Conservation (phyloP, 2,329 filamentous ascomycete species). For the Verticillium albo-atrum region DNA sequence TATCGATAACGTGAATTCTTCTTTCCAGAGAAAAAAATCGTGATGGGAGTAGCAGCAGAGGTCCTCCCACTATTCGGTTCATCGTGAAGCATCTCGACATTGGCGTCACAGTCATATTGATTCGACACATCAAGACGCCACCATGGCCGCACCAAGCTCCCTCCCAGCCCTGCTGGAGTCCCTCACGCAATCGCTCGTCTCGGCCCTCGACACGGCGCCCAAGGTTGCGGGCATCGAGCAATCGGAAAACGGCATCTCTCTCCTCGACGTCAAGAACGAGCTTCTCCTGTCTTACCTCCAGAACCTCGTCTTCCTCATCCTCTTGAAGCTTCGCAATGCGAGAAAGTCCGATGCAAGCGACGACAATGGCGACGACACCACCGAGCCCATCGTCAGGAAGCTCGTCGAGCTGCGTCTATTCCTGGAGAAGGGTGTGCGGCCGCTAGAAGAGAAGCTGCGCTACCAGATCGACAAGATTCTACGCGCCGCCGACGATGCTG, state of each 20-base stretch:
- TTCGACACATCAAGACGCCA: neutral
- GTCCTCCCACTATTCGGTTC: neutral
- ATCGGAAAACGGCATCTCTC: conserved; percentile 83
- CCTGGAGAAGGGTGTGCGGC: conserved; percentile 86
- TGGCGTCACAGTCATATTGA: too few species aligned
- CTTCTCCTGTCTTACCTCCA: conserved; percentile 95
- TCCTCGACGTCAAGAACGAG: conserved; percentile 95
- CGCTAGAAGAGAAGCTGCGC: conserved; percentile 82
- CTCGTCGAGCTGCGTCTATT: conserved; percentile 90
- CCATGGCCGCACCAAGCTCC: conserved; percentile 45
- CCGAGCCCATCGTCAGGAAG: conserved; percentile 73
- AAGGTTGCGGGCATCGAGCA: conserved; percentile 60
- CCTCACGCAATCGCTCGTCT: conserved; percentile 53
- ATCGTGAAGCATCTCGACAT: neutral
- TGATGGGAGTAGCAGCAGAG: neutral
- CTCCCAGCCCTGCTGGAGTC: conserved; percentile 47
- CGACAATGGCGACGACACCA: conserved; percentile 28
- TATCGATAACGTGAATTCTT: neutral
- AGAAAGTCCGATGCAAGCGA: conserved; percentile 17
- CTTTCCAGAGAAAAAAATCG: neutral
- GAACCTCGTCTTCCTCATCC: conserved; percentile 82
- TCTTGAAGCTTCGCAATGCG: conserved; percentile 69
- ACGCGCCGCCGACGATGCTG: conserved; percentile 74
- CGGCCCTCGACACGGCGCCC: conserved; percentile 64
- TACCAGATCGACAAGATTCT: conserved; percentile 97